These are phyloP conservation scores for Wakefieldia striispora DNA, from an alignment of 768 basidiomycete genomes.

Conservation along the genomic window DNA sequence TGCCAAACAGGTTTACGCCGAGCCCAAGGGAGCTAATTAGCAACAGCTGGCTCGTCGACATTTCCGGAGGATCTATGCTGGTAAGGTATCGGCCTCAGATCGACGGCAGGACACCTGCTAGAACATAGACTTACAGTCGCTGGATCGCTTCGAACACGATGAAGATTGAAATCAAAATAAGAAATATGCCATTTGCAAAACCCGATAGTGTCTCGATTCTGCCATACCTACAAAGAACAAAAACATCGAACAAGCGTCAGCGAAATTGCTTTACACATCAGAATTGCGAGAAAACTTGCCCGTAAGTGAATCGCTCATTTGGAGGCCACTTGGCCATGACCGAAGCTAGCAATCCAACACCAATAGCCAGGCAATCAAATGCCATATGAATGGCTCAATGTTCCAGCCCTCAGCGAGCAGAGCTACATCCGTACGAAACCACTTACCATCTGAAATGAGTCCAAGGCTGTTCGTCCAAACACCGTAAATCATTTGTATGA, in stretches of 20 bases:
- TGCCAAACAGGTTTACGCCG: conserved; percentile 93
- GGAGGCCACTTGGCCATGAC: conserved; percentile 99
- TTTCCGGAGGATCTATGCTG: conserved; percentile 92
- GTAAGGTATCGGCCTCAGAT: background rate
- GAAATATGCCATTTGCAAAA: conserved; percentile 95
- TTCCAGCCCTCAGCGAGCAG: conserved; percentile 2
- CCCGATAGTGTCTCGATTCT: conserved; percentile 97
- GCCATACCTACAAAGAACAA: conserved; percentile 62
- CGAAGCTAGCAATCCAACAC: conserved; percentile 90
- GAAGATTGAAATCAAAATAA: conserved; percentile 93
- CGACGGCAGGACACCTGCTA: background rate
- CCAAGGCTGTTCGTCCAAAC: conserved; percentile 98
- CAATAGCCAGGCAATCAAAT: conserved; percentile 98
- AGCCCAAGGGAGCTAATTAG: conserved; percentile 87
- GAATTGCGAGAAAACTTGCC: conserved; percentile 45
- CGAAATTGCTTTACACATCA: background rate
- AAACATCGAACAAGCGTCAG: background rate
- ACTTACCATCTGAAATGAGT: conserved; percentile 91
- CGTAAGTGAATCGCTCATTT: conserved; percentile 93
- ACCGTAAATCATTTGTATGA: conserved; percentile 95
- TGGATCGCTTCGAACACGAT: conserved; percentile 98
- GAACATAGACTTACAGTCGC: conserved; percentile 61
- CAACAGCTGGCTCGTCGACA: conserved; percentile 92
- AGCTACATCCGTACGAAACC: background rate
- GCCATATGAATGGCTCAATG: conserved; percentile 97